Evolutionary conservation across 164 flowering plant genomes (phyloP).

Genomic region (Tetracentron sinense): DNA sequence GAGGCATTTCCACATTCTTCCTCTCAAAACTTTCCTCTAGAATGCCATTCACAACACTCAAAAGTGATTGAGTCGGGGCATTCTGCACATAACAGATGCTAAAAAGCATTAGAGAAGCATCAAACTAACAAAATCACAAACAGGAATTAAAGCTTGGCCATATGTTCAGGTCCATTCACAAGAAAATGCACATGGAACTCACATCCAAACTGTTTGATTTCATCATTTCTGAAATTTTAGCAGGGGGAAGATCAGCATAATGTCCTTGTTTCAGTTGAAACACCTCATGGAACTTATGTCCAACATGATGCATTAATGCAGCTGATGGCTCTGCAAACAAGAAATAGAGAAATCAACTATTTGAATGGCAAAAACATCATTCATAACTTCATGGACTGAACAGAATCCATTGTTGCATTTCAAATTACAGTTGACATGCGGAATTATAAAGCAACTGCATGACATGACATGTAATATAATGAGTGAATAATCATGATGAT

Average conservation of each 20-base stretch:
- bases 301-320: conserved; percentile 38
- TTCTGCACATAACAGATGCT: conserved; percentile 42
- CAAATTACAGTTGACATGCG: background rate
- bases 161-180: background rate
- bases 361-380: background rate
- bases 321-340: conserved; percentile 32
- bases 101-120: conserved; percentile 13
- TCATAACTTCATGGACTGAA: too few relatives aligned
- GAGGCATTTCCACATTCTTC: conserved; percentile 70
- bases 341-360: background rate
- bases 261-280: conserved; percentile 67
- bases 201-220: conserved; percentile 65
- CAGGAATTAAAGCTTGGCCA: background rate
- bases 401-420: background rate
- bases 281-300: conserved; percentile 67
- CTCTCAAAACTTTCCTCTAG: conserved; percentile 66
- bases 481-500: too few relatives aligned
- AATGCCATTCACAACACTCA: conserved; percentile 52
- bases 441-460: background rate
- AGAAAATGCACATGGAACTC: conserved; percentile 17
- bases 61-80: conserved; percentile 68
- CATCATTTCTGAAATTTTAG: conserved; percentile 55
- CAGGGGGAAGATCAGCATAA: conserved; percentile 54
- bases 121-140: background rate
- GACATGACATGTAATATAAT: too few relatives aligned